phyloP scores from a whole-genome alignment of 1,139 yeast species.

The Hansenula lynferdii region DNA sequence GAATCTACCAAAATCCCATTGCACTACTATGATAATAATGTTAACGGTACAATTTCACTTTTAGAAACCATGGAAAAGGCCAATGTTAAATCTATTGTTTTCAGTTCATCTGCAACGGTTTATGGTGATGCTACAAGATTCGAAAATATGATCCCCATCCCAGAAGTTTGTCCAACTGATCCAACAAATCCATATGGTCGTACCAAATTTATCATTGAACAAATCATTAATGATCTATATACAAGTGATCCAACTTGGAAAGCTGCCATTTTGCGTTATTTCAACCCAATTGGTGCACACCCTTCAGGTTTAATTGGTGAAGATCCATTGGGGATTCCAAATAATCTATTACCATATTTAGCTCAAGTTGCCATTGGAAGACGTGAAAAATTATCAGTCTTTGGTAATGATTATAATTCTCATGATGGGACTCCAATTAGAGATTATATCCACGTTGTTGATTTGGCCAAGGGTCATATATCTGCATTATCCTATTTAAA shows the following conservation, averaged over 20 bases:
- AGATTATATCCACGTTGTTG: slow-evolving; percentile 80
- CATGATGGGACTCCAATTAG: slow-evolving; percentile 81
- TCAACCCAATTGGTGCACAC: slow-evolving; percentile 85
- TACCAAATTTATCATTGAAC: slow-evolving; percentile 65
- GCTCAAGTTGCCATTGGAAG: slow-evolving; percentile 79
- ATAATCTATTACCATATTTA: slow-evolving; percentile 68
- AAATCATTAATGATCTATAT: slow-evolving; percentile 54
- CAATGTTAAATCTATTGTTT: slow-evolving; percentile 56
- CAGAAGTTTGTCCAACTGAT: slow-evolving; percentile 72
- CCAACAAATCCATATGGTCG: slow-evolving; percentile 78
- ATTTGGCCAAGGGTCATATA: slow-evolving; percentile 76
- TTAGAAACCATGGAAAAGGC: slow-evolving; percentile 47
- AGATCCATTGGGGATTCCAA: slow-evolving; percentile 75
- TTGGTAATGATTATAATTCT: slow-evolving; percentile 65
- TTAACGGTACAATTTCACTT: slow-evolving; percentile 59
- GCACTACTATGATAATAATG: slow-evolving; percentile 65
- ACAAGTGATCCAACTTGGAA: slow-evolving; percentile 47
- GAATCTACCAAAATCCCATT: slow-evolving; percentile 75
- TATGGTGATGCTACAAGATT: slow-evolving; percentile 80
- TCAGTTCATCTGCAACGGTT: slow-evolving; percentile 79
- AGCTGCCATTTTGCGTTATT: slow-evolving; percentile 67
- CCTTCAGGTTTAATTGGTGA: slow-evolving; percentile 79
- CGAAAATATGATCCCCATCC: slow-evolving; percentile 72
- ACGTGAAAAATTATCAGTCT: slow-evolving; percentile 57
- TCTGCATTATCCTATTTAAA: slow-evolving; percentile 63